phyloP scores from a whole-genome alignment of 2,329 filamentous ascomycete genomes.

The Colletotrichum orchidophilum region DNA sequence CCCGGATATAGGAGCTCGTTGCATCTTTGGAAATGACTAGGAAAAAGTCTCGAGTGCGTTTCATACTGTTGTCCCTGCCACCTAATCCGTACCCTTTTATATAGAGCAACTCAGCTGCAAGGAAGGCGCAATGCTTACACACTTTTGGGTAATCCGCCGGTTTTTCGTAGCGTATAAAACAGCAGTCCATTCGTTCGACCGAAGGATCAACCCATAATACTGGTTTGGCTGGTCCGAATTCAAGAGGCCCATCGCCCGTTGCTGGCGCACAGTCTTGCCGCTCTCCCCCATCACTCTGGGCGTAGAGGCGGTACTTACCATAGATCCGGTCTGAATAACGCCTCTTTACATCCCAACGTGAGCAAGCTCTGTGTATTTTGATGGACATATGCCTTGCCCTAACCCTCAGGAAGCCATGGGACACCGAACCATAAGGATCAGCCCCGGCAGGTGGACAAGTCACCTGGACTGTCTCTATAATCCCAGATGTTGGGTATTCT shows the following conservation, averaged over 20 bases:
- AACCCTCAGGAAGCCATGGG: not conserved
- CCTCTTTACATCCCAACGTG: not conserved
- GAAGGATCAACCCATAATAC: constrained; percentile 7
- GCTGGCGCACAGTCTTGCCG: not conserved
- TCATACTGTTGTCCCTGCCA: not conserved
- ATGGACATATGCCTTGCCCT: not conserved
- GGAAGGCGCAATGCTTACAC: not conserved
- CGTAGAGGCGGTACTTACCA: not conserved
- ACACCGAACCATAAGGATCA: not conserved
- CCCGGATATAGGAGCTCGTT: not conserved
- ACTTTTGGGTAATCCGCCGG: not conserved
- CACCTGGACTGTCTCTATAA: not conserved
- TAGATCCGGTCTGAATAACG: not conserved
- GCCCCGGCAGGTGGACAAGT: not conserved
- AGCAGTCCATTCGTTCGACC: not conserved
- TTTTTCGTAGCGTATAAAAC: not conserved
- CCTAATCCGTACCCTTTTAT: not conserved
- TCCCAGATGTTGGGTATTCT: not conserved
- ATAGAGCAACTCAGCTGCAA: not conserved
- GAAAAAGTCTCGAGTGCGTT: constrained; percentile 1
- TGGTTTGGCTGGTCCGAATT: not conserved
- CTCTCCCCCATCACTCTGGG: not conserved
- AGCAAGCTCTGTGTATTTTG: constrained; percentile 4
- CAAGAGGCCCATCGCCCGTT: not conserved
- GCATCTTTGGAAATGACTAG: not conserved